Evolutionary conservation across 2,329 filamentous ascomycete genomes (phyloP).

Genomic region (Colletotrichum costaricense): DNA sequence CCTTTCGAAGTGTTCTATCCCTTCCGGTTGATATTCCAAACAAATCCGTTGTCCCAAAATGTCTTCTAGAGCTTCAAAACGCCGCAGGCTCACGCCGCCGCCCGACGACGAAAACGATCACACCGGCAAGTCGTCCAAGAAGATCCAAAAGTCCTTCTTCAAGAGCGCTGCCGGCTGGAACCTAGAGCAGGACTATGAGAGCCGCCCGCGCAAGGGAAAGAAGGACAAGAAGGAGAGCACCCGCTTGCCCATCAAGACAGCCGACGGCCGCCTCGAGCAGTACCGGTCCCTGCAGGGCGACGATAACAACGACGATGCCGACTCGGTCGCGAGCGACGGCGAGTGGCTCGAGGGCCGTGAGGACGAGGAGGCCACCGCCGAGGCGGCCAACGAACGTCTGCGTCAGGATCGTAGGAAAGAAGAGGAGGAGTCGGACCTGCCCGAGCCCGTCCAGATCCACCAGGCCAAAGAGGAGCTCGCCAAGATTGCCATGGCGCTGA

Average conservation of each 20-base stretch:
- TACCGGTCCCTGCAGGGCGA: conserved; percentile 66
- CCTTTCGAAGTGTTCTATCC: neutral
- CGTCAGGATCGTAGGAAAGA: conserved; percentile 55
- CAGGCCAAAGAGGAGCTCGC: conserved; percentile 94
- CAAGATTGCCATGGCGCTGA: conserved; percentile 81
- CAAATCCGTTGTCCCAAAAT: conserved; percentile 44
- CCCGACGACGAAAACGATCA: conserved; percentile 55
- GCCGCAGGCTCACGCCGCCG: conserved; percentile 68
- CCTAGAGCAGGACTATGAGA: conserved; percentile 91
- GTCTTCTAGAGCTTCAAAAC: conserved; percentile 63
- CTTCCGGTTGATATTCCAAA: neutral
- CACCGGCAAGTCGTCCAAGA: conserved; percentile 45
- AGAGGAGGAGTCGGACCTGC: conserved; percentile 69
- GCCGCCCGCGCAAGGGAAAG: conserved; percentile 79
- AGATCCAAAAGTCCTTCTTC: conserved; percentile 74
- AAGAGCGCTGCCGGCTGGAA: conserved; percentile 86
- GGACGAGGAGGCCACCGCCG: conserved; percentile 66
- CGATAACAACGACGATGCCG: conserved; percentile 68
- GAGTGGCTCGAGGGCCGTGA: conserved; percentile 73
- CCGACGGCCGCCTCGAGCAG: conserved; percentile 78
- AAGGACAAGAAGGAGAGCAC: conserved; percentile 78
- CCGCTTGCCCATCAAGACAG: conserved; percentile 87
- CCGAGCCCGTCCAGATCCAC: conserved; percentile 82
- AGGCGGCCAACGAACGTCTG: conserved; percentile 46
- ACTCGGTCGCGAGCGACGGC: conserved; percentile 67